These are phyloP conservation scores for Vitis hybrid DNA, from an alignment of 177 flowering plant genomes.

Conservation along the genomic window DNA sequence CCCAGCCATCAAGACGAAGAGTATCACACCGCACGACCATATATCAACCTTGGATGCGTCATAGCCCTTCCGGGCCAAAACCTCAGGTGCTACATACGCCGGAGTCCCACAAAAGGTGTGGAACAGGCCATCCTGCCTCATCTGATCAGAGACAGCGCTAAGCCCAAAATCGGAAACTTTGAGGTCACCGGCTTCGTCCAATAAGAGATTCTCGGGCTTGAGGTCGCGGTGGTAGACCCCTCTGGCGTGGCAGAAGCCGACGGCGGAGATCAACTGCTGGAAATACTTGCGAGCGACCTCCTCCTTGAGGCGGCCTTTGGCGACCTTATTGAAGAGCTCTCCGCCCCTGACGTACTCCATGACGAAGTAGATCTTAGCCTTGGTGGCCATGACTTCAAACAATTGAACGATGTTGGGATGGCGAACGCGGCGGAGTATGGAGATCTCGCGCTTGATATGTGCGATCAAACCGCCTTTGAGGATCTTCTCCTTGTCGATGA, in stretches of 20 bases:
- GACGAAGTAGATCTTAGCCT: conserved; percentile 73
- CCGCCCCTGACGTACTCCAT: conserved; percentile 77
- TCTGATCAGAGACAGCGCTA: conserved; percentile 74
- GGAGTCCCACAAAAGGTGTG: conserved; percentile 84
- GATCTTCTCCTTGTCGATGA: conserved; percentile 64
- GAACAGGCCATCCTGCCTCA: conserved; percentile 67
- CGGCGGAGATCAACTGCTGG: conserved; percentile 72
- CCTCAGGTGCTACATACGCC: conserved; percentile 86
- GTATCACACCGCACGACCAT: conserved; percentile 84
- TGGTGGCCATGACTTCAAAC: conserved; percentile 78
- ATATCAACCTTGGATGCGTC: conserved; percentile 81
- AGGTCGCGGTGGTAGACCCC: conserved; percentile 72
- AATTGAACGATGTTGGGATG: conserved; percentile 75
- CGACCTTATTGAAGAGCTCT: conserved; percentile 70
- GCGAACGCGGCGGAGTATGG: conserved; percentile 71
- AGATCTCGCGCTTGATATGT: conserved; percentile 78
- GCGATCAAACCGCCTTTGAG: conserved; percentile 56
- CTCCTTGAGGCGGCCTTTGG: conserved; percentile 64
- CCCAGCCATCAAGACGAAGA: conserved; percentile 84
- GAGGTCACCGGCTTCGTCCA: conserved; percentile 67
- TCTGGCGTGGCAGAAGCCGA: conserved; percentile 66
- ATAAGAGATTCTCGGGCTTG: conserved; percentile 67
- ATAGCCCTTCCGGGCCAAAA: conserved; percentile 61
- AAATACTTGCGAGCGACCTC: conserved; percentile 67
- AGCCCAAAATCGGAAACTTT: conserved; percentile 78